A percentile compares a stretch with the other conserved stretches of the same genome.
Conservation (phyloP, 805 yeast species). For the Barnettozyma pratensis region DNA sequence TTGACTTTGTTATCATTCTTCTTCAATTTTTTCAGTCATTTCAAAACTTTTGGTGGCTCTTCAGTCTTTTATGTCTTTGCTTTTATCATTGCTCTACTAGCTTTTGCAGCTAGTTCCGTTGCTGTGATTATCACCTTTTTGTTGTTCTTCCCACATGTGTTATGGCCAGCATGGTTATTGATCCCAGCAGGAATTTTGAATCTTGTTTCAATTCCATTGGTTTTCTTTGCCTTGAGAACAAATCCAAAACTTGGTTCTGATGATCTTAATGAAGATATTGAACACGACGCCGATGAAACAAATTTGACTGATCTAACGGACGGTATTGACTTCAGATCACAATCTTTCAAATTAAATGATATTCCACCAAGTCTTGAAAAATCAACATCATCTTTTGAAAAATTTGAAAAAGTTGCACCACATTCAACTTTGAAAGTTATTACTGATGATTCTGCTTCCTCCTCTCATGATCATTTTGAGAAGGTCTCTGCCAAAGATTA, state of each 20-base stretch:
- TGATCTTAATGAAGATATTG: slow-evolving; percentile 13
- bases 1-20: slow-evolving; percentile 44
- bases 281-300: slow-evolving; percentile 4
- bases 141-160: slow-evolving; percentile 57
- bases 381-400: slow-evolving; percentile 11
- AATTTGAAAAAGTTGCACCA: slow-evolving; percentile 5
- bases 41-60: slow-evolving; percentile 22
- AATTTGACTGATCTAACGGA: slow-evolving; percentile 24
- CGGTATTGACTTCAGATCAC: slow-evolving; percentile 15
- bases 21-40: slow-evolving; percentile 31
- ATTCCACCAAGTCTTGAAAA: slow-evolving; percentile 6
- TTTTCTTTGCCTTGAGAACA: slow-evolving; percentile 34
- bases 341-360: slow-evolving; percentile 12
- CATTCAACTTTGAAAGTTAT: slow-evolving; percentile 18
- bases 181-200: slow-evolving; percentile 60
- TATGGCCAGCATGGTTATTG: slow-evolving; percentile 71
- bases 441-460: slow-evolving; percentile 22
- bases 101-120: slow-evolving; percentile 51
- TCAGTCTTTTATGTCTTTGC: slow-evolving; percentile 35
- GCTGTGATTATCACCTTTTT: slow-evolving; percentile 51
- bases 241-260: slow-evolving; percentile 12
- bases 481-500: slow-evolving; percentile 22
- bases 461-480: slow-evolving; percentile 18
- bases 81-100: slow-evolving; percentile 39
- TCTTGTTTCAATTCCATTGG: slow-evolving; percentile 45